Evolutionary conservation across 176 grass and related monocot species (phyloP).

Genomic region (Carex scoparia): DNA sequence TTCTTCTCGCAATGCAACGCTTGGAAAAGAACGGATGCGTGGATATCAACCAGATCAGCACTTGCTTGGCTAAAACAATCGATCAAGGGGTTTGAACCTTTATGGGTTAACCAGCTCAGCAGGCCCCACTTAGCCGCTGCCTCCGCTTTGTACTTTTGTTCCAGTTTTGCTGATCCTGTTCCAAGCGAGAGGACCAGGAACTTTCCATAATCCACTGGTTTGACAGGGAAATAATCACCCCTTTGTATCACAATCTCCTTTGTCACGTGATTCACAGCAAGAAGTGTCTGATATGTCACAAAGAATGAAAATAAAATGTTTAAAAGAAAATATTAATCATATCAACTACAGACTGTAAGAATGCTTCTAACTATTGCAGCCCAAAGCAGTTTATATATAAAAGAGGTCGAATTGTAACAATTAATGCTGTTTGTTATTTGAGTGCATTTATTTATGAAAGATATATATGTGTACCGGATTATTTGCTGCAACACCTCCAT

Average conservation of each 20-base stretch:
- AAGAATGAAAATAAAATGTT: neutral
- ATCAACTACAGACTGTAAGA: neutral
- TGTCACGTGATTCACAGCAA: slow-evolving; percentile 47
- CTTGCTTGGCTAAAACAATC: slow-evolving; percentile 57
- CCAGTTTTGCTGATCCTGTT: slow-evolving; percentile 35
- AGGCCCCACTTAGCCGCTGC: slow-evolving; percentile 39
- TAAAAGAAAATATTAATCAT: neutral
- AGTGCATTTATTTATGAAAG: neutral
- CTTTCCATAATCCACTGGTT: slow-evolving; percentile 29
- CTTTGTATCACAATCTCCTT: slow-evolving; percentile 45
- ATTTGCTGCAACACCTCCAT: slow-evolving; percentile 42
- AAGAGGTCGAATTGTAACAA: neutral
- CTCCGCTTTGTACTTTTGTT: slow-evolving; percentile 27
- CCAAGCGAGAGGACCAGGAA: slow-evolving; percentile 56
- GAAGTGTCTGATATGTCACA: slow-evolving; percentile 31
- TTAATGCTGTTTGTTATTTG: neutral
- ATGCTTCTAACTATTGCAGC: too few species aligned
- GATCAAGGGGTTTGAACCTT: slow-evolving; percentile 41
- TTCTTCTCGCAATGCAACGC: slow-evolving; percentile 22
- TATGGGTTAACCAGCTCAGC: slow-evolving; percentile 45
- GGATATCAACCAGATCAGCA: slow-evolving; percentile 64
- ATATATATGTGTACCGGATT: slow-evolving; percentile 58
- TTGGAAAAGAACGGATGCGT: slow-evolving; percentile 51
- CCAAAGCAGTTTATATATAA: neutral
- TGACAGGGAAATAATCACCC: slow-evolving; percentile 31